Evolutionary conservation across 164 flowering plant genomes (phyloP).

Genomic region (Platanus orientalis): DNA sequence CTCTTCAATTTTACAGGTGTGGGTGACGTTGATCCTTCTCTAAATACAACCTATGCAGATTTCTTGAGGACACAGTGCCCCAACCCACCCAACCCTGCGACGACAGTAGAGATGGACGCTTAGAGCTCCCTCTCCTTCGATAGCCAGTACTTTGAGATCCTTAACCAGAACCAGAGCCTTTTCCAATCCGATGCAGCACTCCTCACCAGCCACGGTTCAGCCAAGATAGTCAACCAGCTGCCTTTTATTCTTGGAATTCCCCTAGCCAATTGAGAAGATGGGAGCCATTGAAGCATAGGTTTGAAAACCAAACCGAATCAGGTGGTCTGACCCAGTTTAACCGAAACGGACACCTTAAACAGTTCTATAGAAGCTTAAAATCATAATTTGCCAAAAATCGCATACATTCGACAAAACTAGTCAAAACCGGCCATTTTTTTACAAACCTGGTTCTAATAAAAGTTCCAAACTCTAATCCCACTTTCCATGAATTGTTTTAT

Average conservation of each 20-base stretch:
- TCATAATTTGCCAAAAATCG: too few relatives aligned
- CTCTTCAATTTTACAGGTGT: too few relatives aligned
- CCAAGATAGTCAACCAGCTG: conserved; percentile 10
- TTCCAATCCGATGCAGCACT: too few relatives aligned
- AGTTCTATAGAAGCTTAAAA: too few relatives aligned
- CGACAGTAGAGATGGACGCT: conserved; percentile 30
- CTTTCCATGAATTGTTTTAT: too few relatives aligned
- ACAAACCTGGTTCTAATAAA: too few relatives aligned
- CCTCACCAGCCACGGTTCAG: conserved; percentile 18
- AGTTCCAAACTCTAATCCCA: too few relatives aligned
- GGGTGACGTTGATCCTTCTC: neutral
- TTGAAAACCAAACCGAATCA: too few relatives aligned
- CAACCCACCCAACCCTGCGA: conserved; percentile 11
- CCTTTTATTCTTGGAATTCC: conserved; percentile 23
- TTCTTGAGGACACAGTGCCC: conserved; percentile 15
- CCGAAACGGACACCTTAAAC: too few relatives aligned
- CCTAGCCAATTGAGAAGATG: conserved; percentile 35
- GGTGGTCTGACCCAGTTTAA: too few relatives aligned
- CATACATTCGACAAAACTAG: too few relatives aligned
- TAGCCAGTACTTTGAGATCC: conserved; percentile 16
- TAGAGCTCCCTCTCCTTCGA: conserved; percentile 30
- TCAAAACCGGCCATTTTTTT: too few relatives aligned
- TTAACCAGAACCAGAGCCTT: conserved; percentile 26
- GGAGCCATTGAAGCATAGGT: conserved; percentile 27
- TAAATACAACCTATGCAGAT: conserved; percentile 17